Percentiles rank a stretch among this genome's conserved stretches.
These are phyloP conservation scores for Phytophthora pistaciae DNA, from an alignment of 352 stramenopile species.

Conservation along the genomic window DNA sequence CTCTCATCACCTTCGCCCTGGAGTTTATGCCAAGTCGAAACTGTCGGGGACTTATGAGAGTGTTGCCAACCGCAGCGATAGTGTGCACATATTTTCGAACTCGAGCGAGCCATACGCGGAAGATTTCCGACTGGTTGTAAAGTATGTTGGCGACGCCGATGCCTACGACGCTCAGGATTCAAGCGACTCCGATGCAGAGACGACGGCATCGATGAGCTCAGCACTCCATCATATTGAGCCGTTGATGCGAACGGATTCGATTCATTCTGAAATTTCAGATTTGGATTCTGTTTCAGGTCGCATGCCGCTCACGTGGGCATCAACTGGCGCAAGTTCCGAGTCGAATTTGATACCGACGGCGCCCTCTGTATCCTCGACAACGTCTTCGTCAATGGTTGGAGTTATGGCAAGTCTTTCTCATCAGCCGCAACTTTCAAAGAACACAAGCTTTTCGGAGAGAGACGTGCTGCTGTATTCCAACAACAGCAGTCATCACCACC, in stretches of 20 bases:
- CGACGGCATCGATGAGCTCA: conserved; percentile 45
- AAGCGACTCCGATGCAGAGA: conserved; percentile 51
- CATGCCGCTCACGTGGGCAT: conserved; percentile 44
- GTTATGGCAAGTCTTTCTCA: conserved; percentile 24
- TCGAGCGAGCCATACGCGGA: conserved; percentile 13
- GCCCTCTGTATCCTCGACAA: conserved; percentile 42
- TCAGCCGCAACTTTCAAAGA: conserved; percentile 27
- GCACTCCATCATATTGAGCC: conserved; percentile 46
- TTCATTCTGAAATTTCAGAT: conserved; percentile 81
- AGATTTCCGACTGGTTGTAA: conserved; percentile 42
- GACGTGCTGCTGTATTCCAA: conserved; percentile 65
- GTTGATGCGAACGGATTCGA: conserved; percentile 60
- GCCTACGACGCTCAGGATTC: conserved; percentile 29
- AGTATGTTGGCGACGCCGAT: conserved; percentile 26
- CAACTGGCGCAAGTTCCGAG: conserved; percentile 50
- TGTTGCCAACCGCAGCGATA: conserved; percentile 17
- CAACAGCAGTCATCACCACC: conserved; percentile 27
- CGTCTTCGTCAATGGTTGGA: conserved; percentile 40
- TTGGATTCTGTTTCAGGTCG: conserved; percentile 60
- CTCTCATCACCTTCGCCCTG: conserved; percentile 61
- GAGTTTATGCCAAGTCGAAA: conserved; percentile 51
- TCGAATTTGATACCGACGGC: conserved; percentile 28
- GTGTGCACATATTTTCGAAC: conserved; percentile 9
- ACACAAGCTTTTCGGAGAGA: conserved; percentile 53
- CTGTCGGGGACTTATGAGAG: conserved; percentile 35